Conservation (phyloP, 352 stramenopile species). For the Aphanomyces invadans region DNA sequence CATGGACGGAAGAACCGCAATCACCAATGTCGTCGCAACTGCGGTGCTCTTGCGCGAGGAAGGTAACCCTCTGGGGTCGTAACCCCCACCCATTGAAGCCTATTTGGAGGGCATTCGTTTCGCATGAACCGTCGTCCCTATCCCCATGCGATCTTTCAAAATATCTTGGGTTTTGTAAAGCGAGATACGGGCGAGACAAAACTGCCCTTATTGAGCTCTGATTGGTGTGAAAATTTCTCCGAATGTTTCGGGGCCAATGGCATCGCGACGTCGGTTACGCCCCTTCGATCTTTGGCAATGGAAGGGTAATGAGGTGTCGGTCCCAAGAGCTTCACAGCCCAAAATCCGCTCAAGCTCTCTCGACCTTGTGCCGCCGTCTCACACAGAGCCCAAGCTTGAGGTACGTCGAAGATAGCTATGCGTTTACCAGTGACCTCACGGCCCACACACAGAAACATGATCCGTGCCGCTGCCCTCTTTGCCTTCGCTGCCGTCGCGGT, state of each 20-base stretch:
- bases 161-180: slow-evolving; percentile 6
- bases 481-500: neutral
- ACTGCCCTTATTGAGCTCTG: neutral
- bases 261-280: neutral
- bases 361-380: neutral
- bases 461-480: slow-evolving; percentile 9
- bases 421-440: neutral
- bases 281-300: slow-evolving; percentile 17
- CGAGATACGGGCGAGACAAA: neutral
- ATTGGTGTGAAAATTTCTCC: slow-evolving; percentile 21
- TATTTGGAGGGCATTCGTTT: neutral
- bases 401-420: neutral
- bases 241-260: slow-evolving; percentile 16
- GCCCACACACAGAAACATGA: slow-evolving; percentile 2
- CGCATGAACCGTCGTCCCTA: neutral
- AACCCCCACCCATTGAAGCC: neutral
- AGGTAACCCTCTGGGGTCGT: too few relatives aligned
- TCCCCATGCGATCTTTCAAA: slow-evolving; percentile 11
- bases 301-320: slow-evolving; percentile 11
- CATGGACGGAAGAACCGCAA: too few relatives aligned
- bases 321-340: slow-evolving; percentile 3
- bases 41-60: too few relatives aligned
- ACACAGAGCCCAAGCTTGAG: neutral
- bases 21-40: too few relatives aligned
- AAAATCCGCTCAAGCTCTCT: slow-evolving; percentile 18